phyloP scores from a whole-genome alignment of 2,329 filamentous ascomycete genomes.

The Pleoardoris graminearum region DNA sequence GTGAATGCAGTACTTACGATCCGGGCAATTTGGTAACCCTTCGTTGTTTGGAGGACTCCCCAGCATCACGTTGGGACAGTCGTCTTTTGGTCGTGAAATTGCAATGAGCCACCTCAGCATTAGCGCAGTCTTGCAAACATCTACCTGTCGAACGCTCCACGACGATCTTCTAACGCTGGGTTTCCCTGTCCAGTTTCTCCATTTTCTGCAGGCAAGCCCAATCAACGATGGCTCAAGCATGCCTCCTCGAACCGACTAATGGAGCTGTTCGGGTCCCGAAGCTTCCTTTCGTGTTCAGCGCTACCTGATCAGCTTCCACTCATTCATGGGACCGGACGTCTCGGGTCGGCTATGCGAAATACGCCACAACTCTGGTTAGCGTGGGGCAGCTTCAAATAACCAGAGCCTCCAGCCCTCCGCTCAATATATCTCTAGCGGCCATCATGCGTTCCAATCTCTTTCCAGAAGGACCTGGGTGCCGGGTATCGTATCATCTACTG shows the following conservation, averaged over 20 bases:
- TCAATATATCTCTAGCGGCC: constrained; percentile 22
- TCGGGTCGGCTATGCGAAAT: constrained; percentile 13
- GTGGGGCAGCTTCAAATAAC: constrained; percentile 24
- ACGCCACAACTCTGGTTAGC: constrained; percentile 13
- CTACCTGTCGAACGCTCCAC: too few relatives aligned
- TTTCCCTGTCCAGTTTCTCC: neutral
- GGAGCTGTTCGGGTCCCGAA: neutral
- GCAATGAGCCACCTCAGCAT: too few relatives aligned
- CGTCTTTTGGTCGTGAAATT: too few relatives aligned
- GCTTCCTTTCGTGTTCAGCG: neutral
- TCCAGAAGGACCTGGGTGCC: constrained; percentile 23
- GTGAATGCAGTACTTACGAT: neutral
- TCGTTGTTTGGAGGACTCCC: too few relatives aligned
- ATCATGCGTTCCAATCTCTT: constrained; percentile 28
- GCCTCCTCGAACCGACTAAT: neutral
- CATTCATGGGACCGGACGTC: constrained; percentile 12
- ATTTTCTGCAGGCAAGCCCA: neutral
- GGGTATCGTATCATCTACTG: neutral
- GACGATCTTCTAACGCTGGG: too few relatives aligned
- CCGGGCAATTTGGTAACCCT: neutral
- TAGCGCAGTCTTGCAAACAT: too few relatives aligned
- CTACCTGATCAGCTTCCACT: constrained; percentile 1
- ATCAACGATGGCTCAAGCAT: neutral
- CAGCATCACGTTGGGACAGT: too few relatives aligned
- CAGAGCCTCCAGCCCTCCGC: constrained; percentile 27